Conservation (phyloP, 495 filamentous ascomycete genomes). For the Glonium stellatum region DNA sequence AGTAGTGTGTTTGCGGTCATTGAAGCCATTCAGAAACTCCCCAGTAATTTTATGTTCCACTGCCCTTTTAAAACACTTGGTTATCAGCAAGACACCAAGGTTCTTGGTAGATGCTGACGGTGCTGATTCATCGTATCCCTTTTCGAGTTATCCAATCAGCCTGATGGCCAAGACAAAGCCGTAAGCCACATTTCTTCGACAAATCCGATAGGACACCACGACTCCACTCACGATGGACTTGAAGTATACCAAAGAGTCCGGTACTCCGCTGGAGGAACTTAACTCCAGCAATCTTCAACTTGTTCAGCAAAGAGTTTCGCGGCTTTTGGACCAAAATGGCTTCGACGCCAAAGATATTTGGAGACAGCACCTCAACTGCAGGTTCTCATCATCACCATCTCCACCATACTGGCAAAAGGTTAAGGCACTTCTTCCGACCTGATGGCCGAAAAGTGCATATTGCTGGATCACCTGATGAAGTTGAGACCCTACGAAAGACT, state of each 20-base stretch:
- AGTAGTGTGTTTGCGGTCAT: too few relatives aligned
- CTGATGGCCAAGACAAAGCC: neutral
- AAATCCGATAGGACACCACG: neutral
- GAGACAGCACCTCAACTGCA: neutral
- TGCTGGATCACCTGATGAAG: constrained; percentile 47
- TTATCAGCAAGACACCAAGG: neutral
- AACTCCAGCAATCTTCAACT: neutral
- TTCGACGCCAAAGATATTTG: constrained; percentile 16
- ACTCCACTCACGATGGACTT: neutral
- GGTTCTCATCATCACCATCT: constrained; percentile 14
- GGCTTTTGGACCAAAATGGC: constrained; percentile 4
- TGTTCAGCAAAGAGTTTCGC: neutral
- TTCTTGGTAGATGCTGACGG: neutral
- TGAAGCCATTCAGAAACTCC: too few relatives aligned
- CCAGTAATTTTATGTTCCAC: too few relatives aligned
- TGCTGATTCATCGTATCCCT: constrained; percentile 1
- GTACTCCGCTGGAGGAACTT: neutral
- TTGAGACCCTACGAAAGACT: constrained; percentile 36
- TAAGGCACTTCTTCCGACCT: constrained; percentile 46
- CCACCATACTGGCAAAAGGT: constrained; percentile 31
- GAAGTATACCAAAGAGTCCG: neutral
- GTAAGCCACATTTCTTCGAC: neutral
- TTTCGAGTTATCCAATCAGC: neutral
- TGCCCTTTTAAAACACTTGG: neutral
- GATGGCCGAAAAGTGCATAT: constrained; percentile 50